phyloP scores from a whole-genome alignment of 345 rosid genomes.

The Bruguiera parviflora region DNA sequence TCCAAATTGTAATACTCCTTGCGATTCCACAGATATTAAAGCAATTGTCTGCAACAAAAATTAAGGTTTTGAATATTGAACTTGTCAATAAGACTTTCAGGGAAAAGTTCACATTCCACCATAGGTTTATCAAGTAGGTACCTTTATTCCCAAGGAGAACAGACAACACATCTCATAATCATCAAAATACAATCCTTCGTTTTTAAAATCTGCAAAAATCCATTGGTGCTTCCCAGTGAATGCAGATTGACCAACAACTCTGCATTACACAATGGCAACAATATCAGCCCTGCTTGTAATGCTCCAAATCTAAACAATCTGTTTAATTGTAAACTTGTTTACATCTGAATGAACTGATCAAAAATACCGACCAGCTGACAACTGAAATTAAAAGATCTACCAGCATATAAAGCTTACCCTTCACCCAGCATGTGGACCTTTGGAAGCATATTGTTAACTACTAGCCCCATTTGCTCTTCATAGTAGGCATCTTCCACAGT shows the following conservation, averaged over 20 bases:
- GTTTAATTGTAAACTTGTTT: background rate
- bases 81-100: too few species aligned
- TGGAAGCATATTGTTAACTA: conserved; percentile 48
- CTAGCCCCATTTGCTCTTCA: conserved; percentile 49
- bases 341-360: too few species aligned
- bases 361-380: too few species aligned
- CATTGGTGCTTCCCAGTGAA: conserved; percentile 62
- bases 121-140: conserved; percentile 4
- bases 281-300: background rate
- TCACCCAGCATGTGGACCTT: conserved; percentile 66
- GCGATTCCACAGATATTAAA: conserved; percentile 52
- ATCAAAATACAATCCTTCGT: conserved; percentile 27
- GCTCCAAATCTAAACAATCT: background rate
- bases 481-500: conserved; percentile 66
- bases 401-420: conserved; percentile 52
- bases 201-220: conserved; percentile 51
- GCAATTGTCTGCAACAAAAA: conserved; percentile 64
- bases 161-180: conserved; percentile 33
- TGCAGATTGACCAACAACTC: conserved; percentile 50
- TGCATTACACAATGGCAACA: conserved; percentile 14
- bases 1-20: conserved; percentile 81
- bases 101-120: background rate
- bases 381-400: background rate
- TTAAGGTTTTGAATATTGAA: background rate
- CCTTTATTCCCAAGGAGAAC: conserved; percentile 56